Conservation (phyloP, 2,329 filamentous ascomycete species). For the Curvularia lunata region DNA sequence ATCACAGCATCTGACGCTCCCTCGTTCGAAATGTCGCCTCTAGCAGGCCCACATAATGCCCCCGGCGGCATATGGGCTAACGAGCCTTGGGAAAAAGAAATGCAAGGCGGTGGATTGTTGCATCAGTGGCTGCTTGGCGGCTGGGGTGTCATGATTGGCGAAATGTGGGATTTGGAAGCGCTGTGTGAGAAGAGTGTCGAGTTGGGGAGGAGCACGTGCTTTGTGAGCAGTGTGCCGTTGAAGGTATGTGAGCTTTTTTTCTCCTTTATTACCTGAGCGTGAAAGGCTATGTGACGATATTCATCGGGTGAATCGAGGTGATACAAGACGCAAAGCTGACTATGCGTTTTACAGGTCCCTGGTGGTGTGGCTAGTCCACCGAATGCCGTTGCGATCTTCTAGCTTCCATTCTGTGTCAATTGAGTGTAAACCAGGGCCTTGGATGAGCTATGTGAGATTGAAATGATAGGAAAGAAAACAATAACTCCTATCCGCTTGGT, state of each 20-base stretch:
- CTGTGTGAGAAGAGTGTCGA: slow-evolving; percentile 61
- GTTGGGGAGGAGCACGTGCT: slow-evolving; percentile 62
- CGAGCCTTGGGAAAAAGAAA: slow-evolving; percentile 43
- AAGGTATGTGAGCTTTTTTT: slow-evolving; percentile 49
- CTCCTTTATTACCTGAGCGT: neutral
- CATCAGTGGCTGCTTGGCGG: slow-evolving; percentile 45
- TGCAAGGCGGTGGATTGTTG: slow-evolving; percentile 45
- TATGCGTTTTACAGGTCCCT: slow-evolving; percentile 50
- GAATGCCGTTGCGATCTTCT: slow-evolving; percentile 49
- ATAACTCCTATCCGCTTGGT: neutral
- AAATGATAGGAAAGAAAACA: neutral
- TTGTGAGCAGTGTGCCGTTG: slow-evolving; percentile 65
- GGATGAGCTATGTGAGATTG: neutral
- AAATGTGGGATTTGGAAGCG: slow-evolving; percentile 56
- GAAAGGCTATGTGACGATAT: neutral
- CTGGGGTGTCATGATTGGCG: slow-evolving; percentile 49
- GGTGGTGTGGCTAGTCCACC: slow-evolving; percentile 52
- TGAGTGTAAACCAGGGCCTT: neutral
- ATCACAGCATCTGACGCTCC: slow-evolving; percentile 48
- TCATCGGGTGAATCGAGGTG: too few relatives aligned
- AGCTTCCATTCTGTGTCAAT: neutral
- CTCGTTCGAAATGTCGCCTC: slow-evolving; percentile 54
- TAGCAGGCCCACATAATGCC: slow-evolving; percentile 42
- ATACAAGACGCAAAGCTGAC: neutral
- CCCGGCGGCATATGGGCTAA: slow-evolving; percentile 45